Base-by-base conservation (phyloP, 2,329 filamentous ascomycete species). In the Lachnum nothofagi region DNA sequence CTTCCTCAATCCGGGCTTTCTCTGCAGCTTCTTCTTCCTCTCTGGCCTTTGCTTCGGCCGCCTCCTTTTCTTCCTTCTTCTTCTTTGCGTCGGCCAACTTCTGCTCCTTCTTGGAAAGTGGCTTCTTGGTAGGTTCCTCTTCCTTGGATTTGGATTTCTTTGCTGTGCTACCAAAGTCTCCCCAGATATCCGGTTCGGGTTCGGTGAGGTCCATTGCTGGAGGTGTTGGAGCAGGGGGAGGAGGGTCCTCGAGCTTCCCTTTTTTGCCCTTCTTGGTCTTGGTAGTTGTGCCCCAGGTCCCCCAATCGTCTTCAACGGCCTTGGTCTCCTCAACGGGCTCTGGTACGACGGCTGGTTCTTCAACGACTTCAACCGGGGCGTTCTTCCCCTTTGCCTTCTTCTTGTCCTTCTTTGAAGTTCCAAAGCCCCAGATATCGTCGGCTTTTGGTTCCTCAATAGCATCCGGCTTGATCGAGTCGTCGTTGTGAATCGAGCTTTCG, bases 311-410 rank as follows among this genome's bases (percentile, higher is more conserved):
- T 60, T 73, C 68, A 63, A 65, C 64, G 56, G 66, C 69, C 60
- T 72, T 70, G 46, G 62, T 61, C 59, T 73, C 71, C 58, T 71
- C 70, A 41, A 71, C 67, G 47, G 73, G 71, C 52, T 74, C 70
- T 22, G 55, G 54, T 20, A 58, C 56, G 9, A 72, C 67, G 48
- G 69, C 71, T 29, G 72, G 69, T 50, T 69, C 68, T 38, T 72
- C 71, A 23, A 72, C 69, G 38, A 72, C 62, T 34, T 78, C 73
- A 20, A 75, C 63, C 5, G 72, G 69, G 12, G 70, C 67, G 59
- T 78, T 79, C 60, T 73, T 76, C 49, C 62, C 65, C 48, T 73
- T 77, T 37, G 68, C 66, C 63, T 80, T 80, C 60, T 77, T 76
- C 66, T 79, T 79, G 33, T 65, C 62, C 42, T 64, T 64, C 42